A percentile compares a stretch with the other conserved stretches of the same genome.
Evolutionary conservation across 2,329 filamentous ascomycete genomes (phyloP).

Genomic region (Fusarium marasasianum): DNA sequence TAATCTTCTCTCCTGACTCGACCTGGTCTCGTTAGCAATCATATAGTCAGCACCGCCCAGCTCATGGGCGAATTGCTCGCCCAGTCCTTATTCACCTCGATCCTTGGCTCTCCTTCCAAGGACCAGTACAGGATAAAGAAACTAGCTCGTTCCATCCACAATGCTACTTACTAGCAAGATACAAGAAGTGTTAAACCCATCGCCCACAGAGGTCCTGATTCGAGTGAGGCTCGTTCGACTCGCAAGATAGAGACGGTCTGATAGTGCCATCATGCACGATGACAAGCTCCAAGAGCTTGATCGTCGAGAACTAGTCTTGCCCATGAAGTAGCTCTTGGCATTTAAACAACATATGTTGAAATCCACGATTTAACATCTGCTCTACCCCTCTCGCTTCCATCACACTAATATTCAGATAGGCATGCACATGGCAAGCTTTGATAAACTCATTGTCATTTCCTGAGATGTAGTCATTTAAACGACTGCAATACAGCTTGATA

Average conservation of each 20-base stretch:
- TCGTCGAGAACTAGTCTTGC: not conserved
- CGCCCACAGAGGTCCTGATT: not conserved
- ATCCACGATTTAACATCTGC: too few relatives aligned
- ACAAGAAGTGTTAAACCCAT: not conserved
- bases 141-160: not conserved
- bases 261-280: not conserved
- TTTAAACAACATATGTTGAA: too few relatives aligned
- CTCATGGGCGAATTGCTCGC: not conserved
- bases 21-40: not conserved
- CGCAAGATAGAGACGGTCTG: not conserved
- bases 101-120: constrained; percentile 14
- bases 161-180: not conserved
- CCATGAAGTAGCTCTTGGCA: rapidly evolving
- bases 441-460: not conserved
- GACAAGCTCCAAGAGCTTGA: not conserved
- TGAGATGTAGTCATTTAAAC: not conserved
- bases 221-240: not conserved
- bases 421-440: not conserved
- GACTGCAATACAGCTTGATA: not conserved
- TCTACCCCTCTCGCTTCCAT: not conserved
- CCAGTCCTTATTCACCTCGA: not conserved
- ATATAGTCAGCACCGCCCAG: not conserved
- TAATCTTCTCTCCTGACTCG: not conserved
- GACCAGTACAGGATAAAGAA: not conserved
- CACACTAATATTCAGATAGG: not conserved